These are phyloP conservation scores for Gleditsia sinensis DNA, from an alignment of 306 rosid species.

Conservation along the genomic window DNA sequence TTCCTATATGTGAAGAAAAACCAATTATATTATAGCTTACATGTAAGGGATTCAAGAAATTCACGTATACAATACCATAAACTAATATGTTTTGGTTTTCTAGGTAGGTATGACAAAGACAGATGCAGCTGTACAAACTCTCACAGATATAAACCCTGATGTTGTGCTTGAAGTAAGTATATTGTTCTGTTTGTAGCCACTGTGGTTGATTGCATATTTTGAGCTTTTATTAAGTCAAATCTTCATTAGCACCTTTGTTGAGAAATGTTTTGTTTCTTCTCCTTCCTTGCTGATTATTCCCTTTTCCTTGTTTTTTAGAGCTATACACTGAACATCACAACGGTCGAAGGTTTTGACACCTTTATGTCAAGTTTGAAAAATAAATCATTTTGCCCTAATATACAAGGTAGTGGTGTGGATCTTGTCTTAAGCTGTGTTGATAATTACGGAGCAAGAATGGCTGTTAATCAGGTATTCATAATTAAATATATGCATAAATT, in stretches of 20 bases:
- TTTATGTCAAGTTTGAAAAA: slow-evolving; percentile 75
- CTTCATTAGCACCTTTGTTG: not conserved
- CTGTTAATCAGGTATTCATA: slow-evolving; percentile 85
- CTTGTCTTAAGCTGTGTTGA: slow-evolving; percentile 97
- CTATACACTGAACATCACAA: slow-evolving; percentile 89
- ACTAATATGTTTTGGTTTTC: slow-evolving; percentile 34
- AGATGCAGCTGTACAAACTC: slow-evolving; percentile 96
- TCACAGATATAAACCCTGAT: slow-evolving; percentile 91
- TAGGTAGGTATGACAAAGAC: slow-evolving; percentile 97
- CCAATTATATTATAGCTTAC: too few species aligned
- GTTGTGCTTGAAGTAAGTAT: slow-evolving; percentile 82
- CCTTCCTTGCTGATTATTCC: slow-evolving; percentile 34
- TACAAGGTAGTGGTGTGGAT: slow-evolving; percentile 86
- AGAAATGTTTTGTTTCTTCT: not conserved
- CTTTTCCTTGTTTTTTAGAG: slow-evolving; percentile 60
- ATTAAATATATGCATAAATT: not conserved
- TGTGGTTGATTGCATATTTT: slow-evolving; percentile 14
- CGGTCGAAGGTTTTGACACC: slow-evolving; percentile 88
- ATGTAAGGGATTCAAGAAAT: slow-evolving; percentile 29
- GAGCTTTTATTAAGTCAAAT: slow-evolving; percentile 8
- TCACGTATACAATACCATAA: slow-evolving; percentile 9
- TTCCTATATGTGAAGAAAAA: too few species aligned
- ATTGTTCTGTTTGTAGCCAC: slow-evolving; percentile 3
- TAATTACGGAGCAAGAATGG: slow-evolving; percentile 99
- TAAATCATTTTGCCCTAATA: slow-evolving; percentile 69